Base-by-base conservation (phyloP, 2,329 filamentous ascomycete species). In the Nemania sp. region DNA sequence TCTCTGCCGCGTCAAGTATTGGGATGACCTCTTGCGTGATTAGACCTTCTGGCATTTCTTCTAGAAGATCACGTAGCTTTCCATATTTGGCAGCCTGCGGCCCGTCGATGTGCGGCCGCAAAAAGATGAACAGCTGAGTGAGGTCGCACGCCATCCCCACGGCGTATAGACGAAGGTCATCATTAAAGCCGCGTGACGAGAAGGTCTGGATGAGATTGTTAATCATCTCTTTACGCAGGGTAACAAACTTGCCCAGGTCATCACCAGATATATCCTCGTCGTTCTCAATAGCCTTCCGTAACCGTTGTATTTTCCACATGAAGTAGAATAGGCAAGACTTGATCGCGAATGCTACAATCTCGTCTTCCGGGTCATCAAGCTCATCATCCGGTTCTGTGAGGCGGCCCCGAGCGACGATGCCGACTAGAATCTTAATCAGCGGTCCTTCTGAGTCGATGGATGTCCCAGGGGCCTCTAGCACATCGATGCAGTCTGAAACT, bases 301-400 rank as follows among this genome's bases (percentile, higher is more conserved):
- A 71, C 54, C 82, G 80, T 54, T 86, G 84, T 20, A 90, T 84
- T 72, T 95, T 94, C 95, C 95, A 99, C 87, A 96, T 91, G 73
- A 97, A 96, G 77, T 97, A 98, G 76, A 96, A 92, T 48, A 92
- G 83, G 52, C 90, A 82, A 1, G 88, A 83, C 66, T 90, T 89
- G 69, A 96, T 90, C 32, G 92, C 89, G 68, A 88, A 89, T 1
- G 86, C 81, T 6, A 92, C 87, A 45, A 95, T 81, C 65, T 91
- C 87, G 67, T 95, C 90, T 74, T 98, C 94, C 12, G 91, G 79
- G 45, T 87, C 87, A 64, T 92, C 90, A 25, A 88, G 82, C 13
- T 90, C 88, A 45, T 88, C 85, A 56, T 92, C 86, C 2, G 87
- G 79, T 55, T 89, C 87, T 54, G 85, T 82, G 46, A 88, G 86